phyloP scores from a whole-genome alignment of 2,329 filamentous ascomycete species.

The Verticillium isaacii region DNA sequence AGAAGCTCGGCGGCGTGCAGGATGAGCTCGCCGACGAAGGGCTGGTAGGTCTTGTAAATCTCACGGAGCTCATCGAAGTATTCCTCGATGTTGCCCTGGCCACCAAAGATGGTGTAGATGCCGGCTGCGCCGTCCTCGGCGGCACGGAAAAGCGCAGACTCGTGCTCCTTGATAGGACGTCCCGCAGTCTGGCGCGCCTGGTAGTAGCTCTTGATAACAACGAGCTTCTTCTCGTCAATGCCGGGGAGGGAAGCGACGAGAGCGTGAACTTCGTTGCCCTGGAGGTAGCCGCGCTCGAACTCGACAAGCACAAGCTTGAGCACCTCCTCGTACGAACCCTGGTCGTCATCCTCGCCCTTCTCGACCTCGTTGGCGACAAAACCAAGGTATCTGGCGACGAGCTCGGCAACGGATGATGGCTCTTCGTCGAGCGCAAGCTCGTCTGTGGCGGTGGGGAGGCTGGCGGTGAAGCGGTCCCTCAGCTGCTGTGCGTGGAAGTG shows the following conservation, averaged over 20 bases:
- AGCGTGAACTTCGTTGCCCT: conserved; percentile 94
- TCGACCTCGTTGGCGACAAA: conserved; percentile 86
- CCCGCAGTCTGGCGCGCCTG: conserved; percentile 78
- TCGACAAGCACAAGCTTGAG: conserved; percentile 90
- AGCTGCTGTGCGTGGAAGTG: conserved; percentile 96
- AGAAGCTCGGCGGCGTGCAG: conserved; percentile 77
- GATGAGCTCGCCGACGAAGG: conserved; percentile 84
- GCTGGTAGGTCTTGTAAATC: conserved; percentile 85
- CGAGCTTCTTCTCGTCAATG: conserved; percentile 87
- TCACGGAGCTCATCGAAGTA: conserved; percentile 97
- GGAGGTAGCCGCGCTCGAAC: conserved; percentile 91
- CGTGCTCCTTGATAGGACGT: conserved; percentile 83
- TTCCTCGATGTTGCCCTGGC: conserved; percentile 98
- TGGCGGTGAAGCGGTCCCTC: conserved; percentile 83
- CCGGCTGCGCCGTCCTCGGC: conserved; percentile 77
- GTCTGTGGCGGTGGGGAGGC: conserved; percentile 86
- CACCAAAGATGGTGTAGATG: conserved; percentile 92
- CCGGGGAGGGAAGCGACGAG: conserved; percentile 81
- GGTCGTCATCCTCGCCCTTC: conserved; percentile 83
- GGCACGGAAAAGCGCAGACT: conserved; percentile 87
- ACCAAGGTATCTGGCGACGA: conserved; percentile 90
- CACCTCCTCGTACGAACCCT: conserved; percentile 87
- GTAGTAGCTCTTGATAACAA: conserved; percentile 89
- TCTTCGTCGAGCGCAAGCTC: conserved; percentile 98
- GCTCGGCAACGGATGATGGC: conserved; percentile 89